Percentiles rank a stretch among this genome's conserved stretches.
Evolutionary conservation across 2,329 filamentous ascomycete genomes (phyloP).

Genomic region (Sporothrix inflata): DNA sequence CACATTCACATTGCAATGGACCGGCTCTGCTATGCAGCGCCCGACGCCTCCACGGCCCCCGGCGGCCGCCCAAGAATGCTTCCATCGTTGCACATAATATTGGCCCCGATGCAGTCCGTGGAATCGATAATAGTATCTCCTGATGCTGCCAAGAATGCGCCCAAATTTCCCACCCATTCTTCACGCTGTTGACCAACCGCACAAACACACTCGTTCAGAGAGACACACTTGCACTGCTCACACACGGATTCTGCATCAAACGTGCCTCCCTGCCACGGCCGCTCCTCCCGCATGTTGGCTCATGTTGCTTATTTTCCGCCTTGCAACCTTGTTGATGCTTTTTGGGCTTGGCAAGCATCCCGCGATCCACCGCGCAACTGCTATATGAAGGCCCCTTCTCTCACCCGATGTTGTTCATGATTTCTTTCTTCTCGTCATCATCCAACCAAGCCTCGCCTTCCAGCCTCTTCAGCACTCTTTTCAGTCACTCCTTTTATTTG

Average conservation of each 20-base stretch:
- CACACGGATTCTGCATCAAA: constrained; percentile 9
- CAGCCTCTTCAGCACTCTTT: background rate
- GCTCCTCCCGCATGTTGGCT: background rate
- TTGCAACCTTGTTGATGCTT: constrained; percentile 4
- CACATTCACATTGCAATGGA: background rate
- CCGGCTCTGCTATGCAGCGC: background rate
- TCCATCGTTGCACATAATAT: background rate
- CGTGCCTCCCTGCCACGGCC: background rate
- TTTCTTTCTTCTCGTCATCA: constrained; percentile 14
- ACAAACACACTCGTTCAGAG: background rate
- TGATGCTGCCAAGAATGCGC: constrained; percentile 21
- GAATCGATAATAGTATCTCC: background rate
- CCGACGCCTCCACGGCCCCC: background rate
- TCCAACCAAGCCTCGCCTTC: background rate
- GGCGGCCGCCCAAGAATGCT: constrained; percentile 18
- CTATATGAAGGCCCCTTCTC: constrained; percentile 31
- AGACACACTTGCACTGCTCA: background rate
- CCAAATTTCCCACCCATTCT: constrained; percentile 23
- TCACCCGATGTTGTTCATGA: constrained; percentile 31
- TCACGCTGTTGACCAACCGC: constrained; percentile 1
- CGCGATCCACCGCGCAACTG: background rate
- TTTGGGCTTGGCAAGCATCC: constrained; percentile 4
- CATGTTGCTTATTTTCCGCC: background rate
- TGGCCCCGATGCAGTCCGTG: background rate
- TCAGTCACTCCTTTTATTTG: constrained; percentile 16